Evolutionary conservation across 1,139 yeast genomes (phyloP), one percentile per base, ranked within the genome.

Genomic region (Nadsonia commutata): DNA sequence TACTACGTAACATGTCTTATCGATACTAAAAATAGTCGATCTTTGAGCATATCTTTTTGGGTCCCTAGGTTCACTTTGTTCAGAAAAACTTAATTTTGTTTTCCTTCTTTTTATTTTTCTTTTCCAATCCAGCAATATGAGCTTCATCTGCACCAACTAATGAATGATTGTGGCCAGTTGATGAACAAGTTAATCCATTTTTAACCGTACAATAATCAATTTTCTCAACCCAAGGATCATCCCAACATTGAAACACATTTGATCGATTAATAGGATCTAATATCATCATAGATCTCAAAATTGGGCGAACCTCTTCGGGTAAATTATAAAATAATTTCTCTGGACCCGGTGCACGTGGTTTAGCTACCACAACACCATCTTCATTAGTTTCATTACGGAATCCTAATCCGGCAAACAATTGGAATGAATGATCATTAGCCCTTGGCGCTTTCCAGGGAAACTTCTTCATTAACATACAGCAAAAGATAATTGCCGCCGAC

Each of bases 381-480:
- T 46, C 49, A 19, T 40, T 18, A 33, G 31, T 48, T 3, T 40
- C 23, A 16, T 42, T 42, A 11, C 19, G 20, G 3, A 19, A 22
- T n/a, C 36, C 23, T 3, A 36, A 19, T 11, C 39, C 44, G 36
- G 39, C 18, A 67, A 64, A 65, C 40, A 58, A 52, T 59, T 82
- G 82, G 63, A 85, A 88, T 49, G 94, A 81, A 52, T 80, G 77
- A 61, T 88, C 97, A 37, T 79, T 68, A 47, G 80, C 64, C 56
- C 85, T 81, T n/a, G 97, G 96, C 9, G 88, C 86, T 60, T 85
- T 86, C 97, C 97, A 86, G 9, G 97, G 96, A 63, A 88, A 88
- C 61, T 88, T 81, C 60, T 88, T 80, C 62, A 88, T 70, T 54
- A 86, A 80, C 95, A 88, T 86, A 66, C 96, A 88, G 55, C 95